Conservation (phyloP, 2,329 filamentous ascomycete genomes). For the Alternaria sp. region DNA sequence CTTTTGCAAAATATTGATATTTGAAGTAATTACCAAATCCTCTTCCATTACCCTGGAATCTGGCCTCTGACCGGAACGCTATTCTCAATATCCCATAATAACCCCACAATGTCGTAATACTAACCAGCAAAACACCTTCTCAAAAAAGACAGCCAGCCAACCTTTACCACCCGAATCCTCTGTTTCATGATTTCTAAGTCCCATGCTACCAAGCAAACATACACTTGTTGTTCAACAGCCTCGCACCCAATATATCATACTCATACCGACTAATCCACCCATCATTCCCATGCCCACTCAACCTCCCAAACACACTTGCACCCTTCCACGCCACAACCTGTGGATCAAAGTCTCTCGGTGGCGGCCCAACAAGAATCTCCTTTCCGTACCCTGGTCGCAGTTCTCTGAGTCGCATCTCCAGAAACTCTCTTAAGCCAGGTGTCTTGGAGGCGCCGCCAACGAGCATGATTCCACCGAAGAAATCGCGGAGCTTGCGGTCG, state of each 20-base stretch:
- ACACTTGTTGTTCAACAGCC: constrained; percentile 69
- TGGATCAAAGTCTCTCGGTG: constrained; percentile 93
- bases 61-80: not conserved
- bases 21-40: not conserved
- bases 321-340: constrained; percentile 99
- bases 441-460: constrained; percentile 52
- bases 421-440: constrained; percentile 77
- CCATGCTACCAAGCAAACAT: constrained; percentile 53
- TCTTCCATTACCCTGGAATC: not conserved
- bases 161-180: not conserved
- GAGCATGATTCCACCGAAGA: constrained; percentile 60
- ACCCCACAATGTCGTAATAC: not conserved
- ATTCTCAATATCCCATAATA: not conserved
- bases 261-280: constrained; percentile 90
- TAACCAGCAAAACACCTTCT: not conserved
- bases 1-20: not conserved
- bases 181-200: not conserved
- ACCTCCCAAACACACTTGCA: constrained; percentile 91
- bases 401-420: constrained; percentile 82
- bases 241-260: constrained; percentile 83
- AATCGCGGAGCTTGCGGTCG: constrained; percentile 91
- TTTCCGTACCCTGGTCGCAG: constrained; percentile 69
- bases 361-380: constrained; percentile 71
- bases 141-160: not conserved
- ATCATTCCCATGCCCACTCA: constrained; percentile 81